A percentile compares a stretch with the other conserved stretches of the same genome.
Conservation (phyloP, 1,284 basidiomycete species). For the Sphaerobolus stellatus region DNA sequence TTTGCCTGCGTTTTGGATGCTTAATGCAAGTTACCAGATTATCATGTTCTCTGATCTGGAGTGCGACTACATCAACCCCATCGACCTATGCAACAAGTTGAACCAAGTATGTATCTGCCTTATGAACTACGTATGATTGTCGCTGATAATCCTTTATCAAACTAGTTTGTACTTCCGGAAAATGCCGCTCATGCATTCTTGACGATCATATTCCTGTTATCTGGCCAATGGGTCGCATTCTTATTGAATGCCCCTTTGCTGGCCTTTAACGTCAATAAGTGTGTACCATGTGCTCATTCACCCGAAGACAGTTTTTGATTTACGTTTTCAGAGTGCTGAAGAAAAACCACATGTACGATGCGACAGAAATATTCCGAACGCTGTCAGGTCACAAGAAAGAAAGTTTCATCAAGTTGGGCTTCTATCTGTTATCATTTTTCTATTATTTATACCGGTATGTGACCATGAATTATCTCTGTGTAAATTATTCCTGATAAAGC, state of each 20-base stretch:
- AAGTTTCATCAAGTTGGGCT: slow-evolving; percentile 93
- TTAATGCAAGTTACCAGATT: slow-evolving; percentile 60
- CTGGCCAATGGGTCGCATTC: slow-evolving; percentile 95
- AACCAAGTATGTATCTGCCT: slow-evolving; percentile 71
- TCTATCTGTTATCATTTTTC: slow-evolving; percentile 94
- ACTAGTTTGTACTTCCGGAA: slow-evolving; percentile 96
- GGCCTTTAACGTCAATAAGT: slow-evolving; percentile 94
- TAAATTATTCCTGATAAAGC: too few relatives aligned
- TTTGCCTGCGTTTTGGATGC: slow-evolving; percentile 4
- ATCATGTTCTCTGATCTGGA: slow-evolving; percentile 99
- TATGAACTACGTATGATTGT: not conserved
- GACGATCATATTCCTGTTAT: slow-evolving; percentile 84
- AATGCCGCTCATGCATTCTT: slow-evolving; percentile 94
- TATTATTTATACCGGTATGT: slow-evolving; percentile 93
- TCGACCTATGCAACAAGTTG: slow-evolving; percentile 99
- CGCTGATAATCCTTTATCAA: slow-evolving; percentile 12
- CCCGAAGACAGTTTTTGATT: too few relatives aligned
- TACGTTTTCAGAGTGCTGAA: slow-evolving; percentile 71
- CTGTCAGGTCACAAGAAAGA: slow-evolving; percentile 95
- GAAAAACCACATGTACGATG: slow-evolving; percentile 98
- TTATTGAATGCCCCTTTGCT: slow-evolving; percentile 90
- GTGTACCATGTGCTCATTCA: slow-evolving; percentile 28
- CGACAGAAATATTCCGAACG: slow-evolving; percentile 98
- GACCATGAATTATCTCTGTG: too few relatives aligned
- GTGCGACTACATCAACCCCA: slow-evolving; percentile 99